Percentiles rank a stretch among this genome's conserved stretches.
Conservation (phyloP, 805 yeast species). For the Cyberlindnera mississippiensis region DNA sequence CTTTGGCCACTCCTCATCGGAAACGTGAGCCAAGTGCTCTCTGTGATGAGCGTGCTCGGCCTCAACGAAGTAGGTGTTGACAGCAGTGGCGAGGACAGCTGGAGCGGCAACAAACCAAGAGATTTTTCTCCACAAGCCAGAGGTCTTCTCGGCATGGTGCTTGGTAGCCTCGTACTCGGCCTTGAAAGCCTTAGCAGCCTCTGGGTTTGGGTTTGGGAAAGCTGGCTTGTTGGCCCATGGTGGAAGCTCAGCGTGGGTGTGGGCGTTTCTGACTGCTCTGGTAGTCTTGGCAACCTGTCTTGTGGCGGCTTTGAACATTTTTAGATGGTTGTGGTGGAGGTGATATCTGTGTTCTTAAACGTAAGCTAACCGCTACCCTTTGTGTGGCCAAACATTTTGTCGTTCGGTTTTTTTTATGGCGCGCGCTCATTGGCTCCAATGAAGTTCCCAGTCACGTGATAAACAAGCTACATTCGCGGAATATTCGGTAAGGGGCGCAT, state of each 20-base stretch:
- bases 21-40: slow-evolving; percentile 58
- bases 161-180: slow-evolving; percentile 57
- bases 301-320: slow-evolving; percentile 41
- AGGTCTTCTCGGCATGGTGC: slow-evolving; percentile 76
- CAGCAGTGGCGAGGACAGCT: slow-evolving; percentile 67
- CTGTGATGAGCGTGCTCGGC: slow-evolving; percentile 88
- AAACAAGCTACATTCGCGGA: not conserved
- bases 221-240: slow-evolving; percentile 45
- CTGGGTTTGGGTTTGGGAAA: slow-evolving; percentile 37
- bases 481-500: too few relatives aligned
- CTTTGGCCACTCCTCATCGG: slow-evolving; percentile 90
- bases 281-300: slow-evolving; percentile 15
- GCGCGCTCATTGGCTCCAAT: slow-evolving; percentile 14
- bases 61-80: slow-evolving; percentile 80
- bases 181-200: slow-evolving; percentile 62
- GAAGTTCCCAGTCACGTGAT: slow-evolving; percentile 1
- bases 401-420: slow-evolving; percentile 16
- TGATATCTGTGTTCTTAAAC: too few relatives aligned
- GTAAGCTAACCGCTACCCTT: not conserved
- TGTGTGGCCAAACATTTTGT: slow-evolving; percentile 3
- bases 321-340: slow-evolving; percentile 6
- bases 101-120: slow-evolving; percentile 80
- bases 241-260: slow-evolving; percentile 31
- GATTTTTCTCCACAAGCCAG: slow-evolving; percentile 82
- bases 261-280: slow-evolving; percentile 22